Base-by-base conservation (phyloP, 2,329 filamentous ascomycete genomes). In the Chaetomium globosum region DNA sequence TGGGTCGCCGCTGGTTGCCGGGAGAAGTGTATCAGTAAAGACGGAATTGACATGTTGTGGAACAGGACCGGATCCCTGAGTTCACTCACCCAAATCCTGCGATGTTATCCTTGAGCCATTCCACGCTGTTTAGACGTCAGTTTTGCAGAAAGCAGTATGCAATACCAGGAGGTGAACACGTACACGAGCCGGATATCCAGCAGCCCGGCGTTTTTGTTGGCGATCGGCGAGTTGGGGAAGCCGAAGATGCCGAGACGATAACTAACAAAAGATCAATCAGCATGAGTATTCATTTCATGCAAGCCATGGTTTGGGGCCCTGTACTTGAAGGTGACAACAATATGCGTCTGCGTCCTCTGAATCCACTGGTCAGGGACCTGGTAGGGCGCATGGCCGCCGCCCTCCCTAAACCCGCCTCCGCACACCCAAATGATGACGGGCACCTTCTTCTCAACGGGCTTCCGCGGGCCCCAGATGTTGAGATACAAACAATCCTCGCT, bases 401-500 rank as follows among this genome's bases (percentile, higher is more conserved):
- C 58, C 58, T 60, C 58, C 28, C 21, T 52, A 13, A 60, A 60
- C 21, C 58, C 48, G 16, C 58, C 58, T 4, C 58, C 58, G 31
- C 46, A 52, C n/a, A 60, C 58, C 58, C 58, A 60, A 1, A 60
- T 30, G 8, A 60, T 60, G 23, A 60, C 58, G 21, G 58, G 58
- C 48, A 60, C n/a, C 58, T 60, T 60, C 30, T 53, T 43, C 58
- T 60, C 7, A 19, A 48, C 33, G 10, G 58, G 58, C 48, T 53
- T 60, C 30, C 49, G 30, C 12, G 58, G 58, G 4, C 12, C 48
- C 58, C 48, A 60, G 23, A 60, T 21, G 49, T 60, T 60, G 48
- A 60, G 58, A 21, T 60, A 60, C 48, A 60, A 23, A 6, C 58
- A 60, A 13, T 60, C 58, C 58, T 60, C 58, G 58, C 58, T 60